Percentiles rank a stretch among this genome's conserved stretches.
These are phyloP conservation scores for Trifolium fragiferum DNA, from an alignment of 306 rosid species.

Conservation along the genomic window DNA sequence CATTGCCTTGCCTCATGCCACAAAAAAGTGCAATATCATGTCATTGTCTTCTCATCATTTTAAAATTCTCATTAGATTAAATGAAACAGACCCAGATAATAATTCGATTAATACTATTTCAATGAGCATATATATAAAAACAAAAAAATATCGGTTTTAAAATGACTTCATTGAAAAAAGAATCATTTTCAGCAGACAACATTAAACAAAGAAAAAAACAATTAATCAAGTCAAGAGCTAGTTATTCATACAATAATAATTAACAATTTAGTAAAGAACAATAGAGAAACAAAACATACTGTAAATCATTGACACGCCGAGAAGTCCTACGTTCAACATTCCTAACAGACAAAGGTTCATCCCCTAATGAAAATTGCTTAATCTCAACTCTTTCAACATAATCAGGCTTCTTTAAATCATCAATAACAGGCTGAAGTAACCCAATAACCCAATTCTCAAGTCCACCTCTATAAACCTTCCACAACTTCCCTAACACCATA, in stretches of 20 bases:
- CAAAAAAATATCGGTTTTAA: neutral
- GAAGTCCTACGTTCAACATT: constrained; percentile 95
- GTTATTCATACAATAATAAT: neutral
- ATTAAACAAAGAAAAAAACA: neutral
- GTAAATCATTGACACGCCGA: constrained; percentile 90
- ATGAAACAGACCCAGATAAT: neutral
- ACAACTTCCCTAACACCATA: constrained; percentile 92
- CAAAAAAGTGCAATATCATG: neutral
- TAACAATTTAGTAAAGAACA: neutral
- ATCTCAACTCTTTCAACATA: constrained; percentile 96
- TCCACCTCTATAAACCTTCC: constrained; percentile 92
- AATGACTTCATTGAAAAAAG: constrained; percentile 1
- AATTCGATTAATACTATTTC: neutral
- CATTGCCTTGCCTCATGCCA: neutral
- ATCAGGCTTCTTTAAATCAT: constrained; percentile 87
- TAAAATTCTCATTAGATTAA: neutral
- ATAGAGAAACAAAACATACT: constrained; percentile 58
- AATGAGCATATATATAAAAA: neutral
- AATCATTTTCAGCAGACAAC: neutral
- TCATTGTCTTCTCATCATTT: neutral
- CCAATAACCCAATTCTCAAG: constrained; percentile 96
- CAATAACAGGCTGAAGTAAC: constrained; percentile 93
- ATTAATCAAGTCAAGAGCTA: neutral
- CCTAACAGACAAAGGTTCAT: constrained; percentile 93
- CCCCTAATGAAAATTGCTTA: constrained; percentile 87